Evolutionary conservation across 805 yeast species (phyloP).

Genomic region (Blastobotrys robertii): DNA sequence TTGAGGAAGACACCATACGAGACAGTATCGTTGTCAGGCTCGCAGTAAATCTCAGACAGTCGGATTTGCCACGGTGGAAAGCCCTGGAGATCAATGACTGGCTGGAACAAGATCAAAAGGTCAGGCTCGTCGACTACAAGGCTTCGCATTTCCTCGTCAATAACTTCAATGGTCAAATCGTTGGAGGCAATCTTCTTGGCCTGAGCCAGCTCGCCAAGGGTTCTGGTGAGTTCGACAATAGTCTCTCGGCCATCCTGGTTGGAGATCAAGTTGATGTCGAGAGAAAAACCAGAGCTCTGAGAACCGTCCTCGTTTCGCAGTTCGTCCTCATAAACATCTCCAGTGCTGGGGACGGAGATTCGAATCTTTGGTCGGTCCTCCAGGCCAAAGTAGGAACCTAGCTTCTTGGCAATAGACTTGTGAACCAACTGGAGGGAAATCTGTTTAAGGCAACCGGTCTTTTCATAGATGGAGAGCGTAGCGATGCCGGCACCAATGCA

Average conservation of each 20-base stretch:
- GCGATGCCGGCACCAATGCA: conserved; percentile 79
- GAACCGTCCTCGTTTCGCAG: neutral
- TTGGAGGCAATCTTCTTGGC: conserved; percentile 48
- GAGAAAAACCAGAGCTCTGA: neutral
- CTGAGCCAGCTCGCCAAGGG: conserved; percentile 67
- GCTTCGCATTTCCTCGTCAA: conserved; percentile 46
- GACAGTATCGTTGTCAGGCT: conserved; percentile 71
- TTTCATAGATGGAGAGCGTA: conserved; percentile 65
- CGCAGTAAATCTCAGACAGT: conserved; percentile 84
- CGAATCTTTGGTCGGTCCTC: conserved; percentile 52
- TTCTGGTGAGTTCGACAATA: conserved; percentile 76
- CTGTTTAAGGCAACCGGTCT: conserved; percentile 53
- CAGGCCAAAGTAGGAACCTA: conserved; percentile 67
- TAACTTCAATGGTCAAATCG: conserved; percentile 64
- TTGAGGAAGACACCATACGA: conserved; percentile 69
- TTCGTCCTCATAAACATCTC: conserved; percentile 11
- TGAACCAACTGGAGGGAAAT: conserved; percentile 32
- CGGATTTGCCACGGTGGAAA: conserved; percentile 98
- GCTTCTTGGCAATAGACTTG: conserved; percentile 46
- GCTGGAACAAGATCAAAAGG: conserved; percentile 71
- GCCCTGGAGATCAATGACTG: conserved; percentile 82
- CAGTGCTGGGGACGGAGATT: conserved; percentile 56
- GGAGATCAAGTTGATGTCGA: conserved; percentile 49
- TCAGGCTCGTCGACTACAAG: conserved; percentile 92
- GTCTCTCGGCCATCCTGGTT: conserved; percentile 82